Conservation (phyloP, 768 basidiomycete species). For the Leccinum pellstonianum region DNA sequence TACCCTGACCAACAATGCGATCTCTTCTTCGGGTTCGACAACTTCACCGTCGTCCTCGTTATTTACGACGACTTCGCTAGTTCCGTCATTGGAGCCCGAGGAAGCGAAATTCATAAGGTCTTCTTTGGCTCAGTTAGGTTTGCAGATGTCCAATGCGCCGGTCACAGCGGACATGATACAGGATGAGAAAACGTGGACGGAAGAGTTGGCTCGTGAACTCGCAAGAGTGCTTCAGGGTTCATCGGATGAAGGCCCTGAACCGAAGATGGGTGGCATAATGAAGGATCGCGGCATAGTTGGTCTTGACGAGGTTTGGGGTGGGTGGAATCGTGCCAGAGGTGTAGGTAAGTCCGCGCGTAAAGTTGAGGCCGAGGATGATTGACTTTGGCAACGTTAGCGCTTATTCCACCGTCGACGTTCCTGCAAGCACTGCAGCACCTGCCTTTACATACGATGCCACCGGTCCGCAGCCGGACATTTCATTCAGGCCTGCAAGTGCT, state of each 20-base stretch:
- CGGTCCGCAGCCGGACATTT: slow-evolving; percentile 67
- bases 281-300: slow-evolving; percentile 75
- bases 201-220: slow-evolving; percentile 81
- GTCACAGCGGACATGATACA: slow-evolving; percentile 87
- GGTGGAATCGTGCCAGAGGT: slow-evolving; percentile 92
- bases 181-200: slow-evolving; percentile 77
- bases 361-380: background rate
- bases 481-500: slow-evolving; percentile 75
- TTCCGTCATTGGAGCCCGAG: slow-evolving; percentile 61
- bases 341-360: slow-evolving; percentile 53
- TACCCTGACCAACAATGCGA: background rate
- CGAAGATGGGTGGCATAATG: slow-evolving; percentile 61
- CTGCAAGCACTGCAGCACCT: slow-evolving; percentile 72
- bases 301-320: slow-evolving; percentile 91
- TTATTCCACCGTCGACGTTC: slow-evolving; percentile 87
- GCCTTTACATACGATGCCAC: slow-evolving; percentile 59
- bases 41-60: slow-evolving; percentile 22
- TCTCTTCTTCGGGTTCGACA: slow-evolving; percentile 19
- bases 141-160: slow-evolving; percentile 74
- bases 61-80: slow-evolving; percentile 31
- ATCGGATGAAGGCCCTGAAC: slow-evolving; percentile 13
- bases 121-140: slow-evolving; percentile 85
- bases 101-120: slow-evolving; percentile 85
- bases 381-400: slow-evolving; percentile 46
- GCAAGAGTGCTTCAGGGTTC: slow-evolving; percentile 63